Evolutionary conservation across 306 rosid genomes (phyloP).

Genomic region (Lotus japonicus): DNA sequence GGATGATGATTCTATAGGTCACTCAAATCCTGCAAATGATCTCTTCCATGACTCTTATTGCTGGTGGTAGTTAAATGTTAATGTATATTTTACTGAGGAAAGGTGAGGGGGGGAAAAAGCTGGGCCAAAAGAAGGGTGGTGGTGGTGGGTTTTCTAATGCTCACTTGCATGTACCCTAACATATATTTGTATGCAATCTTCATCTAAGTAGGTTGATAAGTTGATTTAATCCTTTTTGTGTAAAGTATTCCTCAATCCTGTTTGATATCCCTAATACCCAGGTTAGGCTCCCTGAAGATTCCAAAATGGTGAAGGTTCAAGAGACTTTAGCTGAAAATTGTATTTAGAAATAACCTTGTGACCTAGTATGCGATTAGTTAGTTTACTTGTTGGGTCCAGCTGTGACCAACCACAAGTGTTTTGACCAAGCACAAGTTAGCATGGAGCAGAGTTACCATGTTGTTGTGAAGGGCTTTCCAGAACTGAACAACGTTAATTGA

Average conservation of each 20-base stretch:
- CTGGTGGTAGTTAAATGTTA: neutral
- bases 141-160: neutral
- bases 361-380: neutral
- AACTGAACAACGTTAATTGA: too few species aligned
- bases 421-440: too few species aligned
- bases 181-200: neutral
- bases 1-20: slow-evolving; percentile 7
- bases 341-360: neutral
- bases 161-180: neutral
- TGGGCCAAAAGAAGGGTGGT: neutral
- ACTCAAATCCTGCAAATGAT: slow-evolving; percentile 2
- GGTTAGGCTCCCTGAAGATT: neutral
- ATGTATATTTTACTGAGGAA: neutral
- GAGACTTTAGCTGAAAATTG: neutral
- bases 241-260: neutral
- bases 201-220: slow-evolving; percentile 12
- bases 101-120: neutral
- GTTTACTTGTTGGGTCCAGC: too few species aligned
- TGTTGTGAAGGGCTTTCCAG: too few species aligned
- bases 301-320: neutral
- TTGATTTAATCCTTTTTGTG: neutral
- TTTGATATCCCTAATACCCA: neutral
- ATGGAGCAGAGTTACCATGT: too few species aligned
- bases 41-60: neutral
- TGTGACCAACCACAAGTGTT: too few species aligned